phyloP scores from a whole-genome alignment of 208 protist genomes.

The Trypanosoma rangeli region DNA sequence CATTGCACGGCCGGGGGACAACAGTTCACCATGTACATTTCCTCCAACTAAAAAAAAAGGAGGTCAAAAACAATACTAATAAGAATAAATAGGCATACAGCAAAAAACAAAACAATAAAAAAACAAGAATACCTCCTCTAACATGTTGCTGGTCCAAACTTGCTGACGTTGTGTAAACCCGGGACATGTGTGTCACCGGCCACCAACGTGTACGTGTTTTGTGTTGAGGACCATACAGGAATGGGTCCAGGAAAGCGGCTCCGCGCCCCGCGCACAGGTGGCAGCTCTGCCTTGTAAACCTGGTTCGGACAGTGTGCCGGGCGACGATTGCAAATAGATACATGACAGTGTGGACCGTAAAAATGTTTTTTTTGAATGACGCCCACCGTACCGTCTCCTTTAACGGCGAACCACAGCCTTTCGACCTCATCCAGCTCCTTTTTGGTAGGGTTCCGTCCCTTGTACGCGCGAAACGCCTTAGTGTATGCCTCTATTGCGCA shows the following conservation, averaged over 20 bases:
- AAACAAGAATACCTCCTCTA: not conserved
- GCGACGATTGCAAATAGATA: conserved; percentile 58
- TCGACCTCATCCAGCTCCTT: conserved; percentile 78
- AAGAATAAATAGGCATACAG: not conserved
- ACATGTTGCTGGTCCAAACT: conserved; percentile 11
- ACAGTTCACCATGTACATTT: conserved; percentile 3
- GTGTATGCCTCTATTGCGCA: conserved; percentile 68
- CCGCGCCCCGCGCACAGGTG: conserved; percentile 61
- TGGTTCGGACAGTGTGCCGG: conserved; percentile 54
- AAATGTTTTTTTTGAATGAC: conserved; percentile 82
- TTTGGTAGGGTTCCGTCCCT: conserved; percentile 55
- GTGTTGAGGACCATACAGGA: conserved; percentile 79
- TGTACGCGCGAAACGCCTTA: conserved; percentile 71
- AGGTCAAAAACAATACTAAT: not conserved
- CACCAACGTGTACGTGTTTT: conserved; percentile 68
- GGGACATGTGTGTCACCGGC: conserved; percentile 61
- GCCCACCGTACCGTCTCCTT: conserved; percentile 70
- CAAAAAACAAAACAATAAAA: not conserved
- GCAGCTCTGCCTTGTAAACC: conserved; percentile 57
- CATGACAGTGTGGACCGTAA: conserved; percentile 76
- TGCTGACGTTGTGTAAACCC: conserved; percentile 53
- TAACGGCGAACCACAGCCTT: conserved; percentile 67
- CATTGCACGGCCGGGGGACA: not conserved
- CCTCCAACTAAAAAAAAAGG: not conserved
- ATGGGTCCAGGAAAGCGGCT: conserved; percentile 80